Conservation (phyloP, 2,329 filamentous ascomycete genomes). For the Calycina marina region DNA sequence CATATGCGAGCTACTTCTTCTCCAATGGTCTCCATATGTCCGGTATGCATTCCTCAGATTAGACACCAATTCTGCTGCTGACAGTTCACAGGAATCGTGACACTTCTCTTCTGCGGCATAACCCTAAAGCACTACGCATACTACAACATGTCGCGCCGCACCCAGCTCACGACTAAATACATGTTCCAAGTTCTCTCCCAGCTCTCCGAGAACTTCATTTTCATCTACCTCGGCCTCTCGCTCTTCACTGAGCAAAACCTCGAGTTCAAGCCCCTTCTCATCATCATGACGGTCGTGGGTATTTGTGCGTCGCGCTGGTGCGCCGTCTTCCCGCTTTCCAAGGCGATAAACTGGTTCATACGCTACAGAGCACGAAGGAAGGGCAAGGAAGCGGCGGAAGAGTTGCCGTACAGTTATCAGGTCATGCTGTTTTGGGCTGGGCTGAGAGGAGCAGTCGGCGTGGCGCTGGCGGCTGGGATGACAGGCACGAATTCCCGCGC, state of each 20-base stretch:
- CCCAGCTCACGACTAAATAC: constrained; percentile 95
- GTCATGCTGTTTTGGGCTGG: constrained; percentile 99
- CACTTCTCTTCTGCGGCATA: constrained; percentile 92
- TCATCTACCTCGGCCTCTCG: constrained; percentile 92
- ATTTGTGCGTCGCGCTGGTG: constrained; percentile 89
- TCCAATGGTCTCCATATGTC: constrained; percentile 93
- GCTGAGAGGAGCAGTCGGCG: constrained; percentile 85
- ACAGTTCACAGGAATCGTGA: constrained; percentile 51
- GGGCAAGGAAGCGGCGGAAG: constrained; percentile 65
- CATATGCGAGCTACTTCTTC: constrained; percentile 96
- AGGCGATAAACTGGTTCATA: constrained; percentile 82
- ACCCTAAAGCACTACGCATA: constrained; percentile 98
- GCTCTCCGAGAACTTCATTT: constrained; percentile 97
- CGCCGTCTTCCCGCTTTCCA: constrained; percentile 85
- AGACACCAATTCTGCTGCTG: too few species aligned
- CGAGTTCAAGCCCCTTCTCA: constrained; percentile 87
- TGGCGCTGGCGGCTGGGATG: constrained; percentile 81
- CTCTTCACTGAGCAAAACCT: constrained; percentile 83
- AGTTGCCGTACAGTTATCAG: constrained; percentile 88
- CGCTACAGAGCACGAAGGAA: constrained; percentile 68
- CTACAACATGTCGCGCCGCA: constrained; percentile 98
- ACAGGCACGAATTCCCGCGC: constrained; percentile 69
- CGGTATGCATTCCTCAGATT: constrained; percentile 36
- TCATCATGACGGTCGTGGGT: constrained; percentile 79
- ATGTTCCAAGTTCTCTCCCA: constrained; percentile 91